These are phyloP conservation scores for Pseudopediastrum boryanum DNA, from an alignment of 139 green algal genomes.

Conservation along the genomic window DNA sequence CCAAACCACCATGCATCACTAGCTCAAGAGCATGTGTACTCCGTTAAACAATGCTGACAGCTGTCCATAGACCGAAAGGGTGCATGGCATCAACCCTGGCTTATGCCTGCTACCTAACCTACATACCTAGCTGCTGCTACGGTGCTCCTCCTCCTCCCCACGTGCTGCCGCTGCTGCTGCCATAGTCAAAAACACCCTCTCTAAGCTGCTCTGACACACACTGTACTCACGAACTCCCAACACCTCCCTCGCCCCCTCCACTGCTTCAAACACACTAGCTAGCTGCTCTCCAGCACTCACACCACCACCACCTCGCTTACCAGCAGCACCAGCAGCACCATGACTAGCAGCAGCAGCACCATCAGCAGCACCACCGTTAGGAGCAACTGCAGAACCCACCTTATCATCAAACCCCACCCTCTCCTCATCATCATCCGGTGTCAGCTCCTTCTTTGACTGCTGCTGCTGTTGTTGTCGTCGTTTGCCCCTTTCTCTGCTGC, in stretches of 20 bases:
- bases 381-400: background rate
- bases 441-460: background rate
- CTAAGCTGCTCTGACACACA: slow-evolving; percentile 67
- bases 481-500: background rate
- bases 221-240: slow-evolving; percentile 60
- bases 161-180: no score
- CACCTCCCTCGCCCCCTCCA: slow-evolving; percentile 43
- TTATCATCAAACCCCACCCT: no score
- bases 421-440: background rate
- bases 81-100: no score
- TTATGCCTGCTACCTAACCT: no score
- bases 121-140: no score
- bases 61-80: no score
- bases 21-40: no score
- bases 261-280: slow-evolving; percentile 34
- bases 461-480: slow-evolving; percentile 1
- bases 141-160: no score
- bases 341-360: no score
- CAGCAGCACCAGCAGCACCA: background rate
- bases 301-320: background rate
- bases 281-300: slow-evolving; percentile 24
- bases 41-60: no score
- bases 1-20: no score
- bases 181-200: slow-evolving; percentile 71
- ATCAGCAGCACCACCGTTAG: background rate